Percentiles rank a stretch among this genome's conserved stretches.
phyloP scores from a whole-genome alignment of 2,329 filamentous ascomycete genomes.

The Lachnellula subtilissima region DNA sequence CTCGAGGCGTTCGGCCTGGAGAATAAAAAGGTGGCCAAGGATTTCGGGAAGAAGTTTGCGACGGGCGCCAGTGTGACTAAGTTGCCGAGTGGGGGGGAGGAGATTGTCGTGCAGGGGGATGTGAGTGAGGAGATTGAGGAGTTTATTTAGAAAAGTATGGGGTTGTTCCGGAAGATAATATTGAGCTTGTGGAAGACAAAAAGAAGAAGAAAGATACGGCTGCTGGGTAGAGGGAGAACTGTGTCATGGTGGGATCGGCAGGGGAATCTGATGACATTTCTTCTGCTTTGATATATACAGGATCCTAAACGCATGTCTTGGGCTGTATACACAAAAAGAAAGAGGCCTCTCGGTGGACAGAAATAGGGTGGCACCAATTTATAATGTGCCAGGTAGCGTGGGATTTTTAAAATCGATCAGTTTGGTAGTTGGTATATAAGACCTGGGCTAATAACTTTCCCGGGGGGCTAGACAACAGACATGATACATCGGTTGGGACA shows the following conservation, averaged over 20 bases:
- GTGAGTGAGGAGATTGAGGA: constrained; percentile 92
- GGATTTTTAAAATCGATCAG: too few relatives aligned
- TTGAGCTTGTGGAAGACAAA: constrained; percentile 93
- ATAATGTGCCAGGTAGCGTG: too few relatives aligned
- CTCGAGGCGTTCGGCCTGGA: constrained; percentile 88
- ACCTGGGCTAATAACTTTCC: too few relatives aligned
- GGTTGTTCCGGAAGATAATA: constrained; percentile 89
- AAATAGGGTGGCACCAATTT: too few relatives aligned
- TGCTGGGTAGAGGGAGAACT: constrained; percentile 11
- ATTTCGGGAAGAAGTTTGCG: constrained; percentile 97
- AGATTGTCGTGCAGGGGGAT: constrained; percentile 97
- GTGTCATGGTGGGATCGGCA: not conserved
- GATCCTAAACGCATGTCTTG: not conserved
- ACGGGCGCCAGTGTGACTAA: constrained; percentile 92
- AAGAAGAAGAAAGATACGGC: constrained; percentile 68
- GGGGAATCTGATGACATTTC: not conserved
- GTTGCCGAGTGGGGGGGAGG: constrained; percentile 77
- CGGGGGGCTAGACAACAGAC: too few relatives aligned
- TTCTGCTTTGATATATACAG: not conserved
- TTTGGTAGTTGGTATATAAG: too few relatives aligned
- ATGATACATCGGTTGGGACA: too few relatives aligned
- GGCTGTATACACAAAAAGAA: too few relatives aligned
- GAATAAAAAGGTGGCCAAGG: constrained; percentile 93
- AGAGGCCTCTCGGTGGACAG: too few relatives aligned
- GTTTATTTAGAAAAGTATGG: constrained; percentile 86